Base-by-base conservation (phyloP, 495 filamentous ascomycete genomes). In the Parathielavia hyrcaniae region DNA sequence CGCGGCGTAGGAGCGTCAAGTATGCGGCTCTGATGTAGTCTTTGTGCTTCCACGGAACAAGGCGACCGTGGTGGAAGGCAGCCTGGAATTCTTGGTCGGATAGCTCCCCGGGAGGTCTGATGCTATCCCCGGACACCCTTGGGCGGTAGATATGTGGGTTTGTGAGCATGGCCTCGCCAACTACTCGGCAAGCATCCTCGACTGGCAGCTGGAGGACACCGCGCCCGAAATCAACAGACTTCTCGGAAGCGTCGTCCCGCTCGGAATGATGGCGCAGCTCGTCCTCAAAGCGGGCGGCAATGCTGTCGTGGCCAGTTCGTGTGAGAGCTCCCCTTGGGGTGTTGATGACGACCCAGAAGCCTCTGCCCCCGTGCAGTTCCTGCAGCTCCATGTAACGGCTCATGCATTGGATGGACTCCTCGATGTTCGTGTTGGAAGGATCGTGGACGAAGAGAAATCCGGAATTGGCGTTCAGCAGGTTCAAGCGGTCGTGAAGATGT, bases 21-120 rank as follows among this genome's bases (percentile, higher is more conserved):
- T 45, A 59, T 16, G 50, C 51, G n/a, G 60, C 60, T 4, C 50
- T 55, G 34, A 62, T 19, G 26, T 62, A 62, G 13, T 59, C 46
- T 23, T 20, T 49, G 23, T 62, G 55, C 39, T 14, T 35, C 50
- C 50, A 62, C 6, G 60, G 55, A 6, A 23, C 5, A 10, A 58
- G 30, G 11, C 14, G 6, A 20, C 51, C 45, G 35, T 23, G 6
- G 20, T 26, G 34, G 14, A 56, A 61, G 4, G 3, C 13, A n/a
- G 16, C 5, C 22, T 30, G 36, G 30, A 61, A 61, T 1, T 57
- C 53, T 22, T 17, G 30, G 22, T 45, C 17, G 9, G 40, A 50
- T 6, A 35, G 9, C 6, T 36, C 35, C 2, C 19, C 26, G 2
- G 38, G 22, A 13, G 23, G 17, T 7, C 10, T 5, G n/a, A 39